phyloP scores from a whole-genome alignment of 495 filamentous ascomycete species.

The Amphirosellinia nigrospora region DNA sequence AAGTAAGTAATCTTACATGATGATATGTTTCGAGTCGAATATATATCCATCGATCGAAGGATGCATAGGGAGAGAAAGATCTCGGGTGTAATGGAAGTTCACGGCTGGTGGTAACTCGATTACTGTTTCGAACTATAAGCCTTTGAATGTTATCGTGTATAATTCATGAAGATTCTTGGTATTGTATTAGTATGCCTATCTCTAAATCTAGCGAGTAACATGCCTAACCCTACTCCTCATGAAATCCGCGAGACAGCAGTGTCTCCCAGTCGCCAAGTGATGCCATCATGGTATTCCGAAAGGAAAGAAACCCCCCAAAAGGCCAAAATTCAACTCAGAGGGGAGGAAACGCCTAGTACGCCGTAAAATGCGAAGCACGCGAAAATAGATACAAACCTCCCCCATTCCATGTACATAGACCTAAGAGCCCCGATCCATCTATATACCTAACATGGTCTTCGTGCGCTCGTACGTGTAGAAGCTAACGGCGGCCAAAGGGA shows the following conservation, averaged over 20 bases:
- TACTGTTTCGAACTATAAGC: not conserved
- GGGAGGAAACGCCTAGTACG: conserved; percentile 2
- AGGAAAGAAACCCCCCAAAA: not conserved
- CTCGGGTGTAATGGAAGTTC: not conserved
- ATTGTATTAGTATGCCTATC: not conserved
- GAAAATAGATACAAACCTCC: not conserved
- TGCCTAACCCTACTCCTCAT: not conserved
- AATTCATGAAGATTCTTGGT: not conserved
- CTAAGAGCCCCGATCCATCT: conserved; percentile 22
- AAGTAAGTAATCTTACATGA: too few species aligned
- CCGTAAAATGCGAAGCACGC: conserved; percentile 2
- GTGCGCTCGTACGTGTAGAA: conserved; percentile 80
- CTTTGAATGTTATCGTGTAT: not conserved
- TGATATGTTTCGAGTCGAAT: not conserved
- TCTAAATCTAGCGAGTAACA: conserved; percentile 1
- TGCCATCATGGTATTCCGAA: conserved; percentile 7
- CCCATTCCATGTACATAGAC: not conserved
- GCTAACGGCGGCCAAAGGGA: conserved; percentile 86
- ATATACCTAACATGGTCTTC: conserved; percentile 77
- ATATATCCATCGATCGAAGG: not conserved
- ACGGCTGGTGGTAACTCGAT: not conserved
- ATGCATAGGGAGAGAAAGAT: not conserved
- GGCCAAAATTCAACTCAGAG: not conserved
- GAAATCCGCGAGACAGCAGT: not conserved
- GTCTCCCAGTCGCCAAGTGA: not conserved